Evolutionary conservation across 345 rosid genomes (phyloP).

Genomic region (Citrus medica): DNA sequence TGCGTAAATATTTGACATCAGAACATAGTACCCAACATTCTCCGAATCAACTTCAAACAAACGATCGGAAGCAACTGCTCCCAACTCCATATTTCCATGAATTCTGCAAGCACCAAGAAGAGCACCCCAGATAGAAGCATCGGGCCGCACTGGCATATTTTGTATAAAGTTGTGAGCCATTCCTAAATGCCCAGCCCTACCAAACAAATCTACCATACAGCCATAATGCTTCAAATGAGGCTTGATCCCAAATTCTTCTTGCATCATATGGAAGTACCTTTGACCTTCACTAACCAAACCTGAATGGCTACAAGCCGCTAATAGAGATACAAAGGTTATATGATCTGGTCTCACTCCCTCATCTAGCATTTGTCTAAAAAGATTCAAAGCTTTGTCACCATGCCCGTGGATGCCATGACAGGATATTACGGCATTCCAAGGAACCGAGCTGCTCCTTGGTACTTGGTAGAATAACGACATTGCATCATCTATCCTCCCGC

Average conservation of each 20-base stretch:
- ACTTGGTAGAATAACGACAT: conserved; percentile 39
- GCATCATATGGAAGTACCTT: conserved; percentile 50
- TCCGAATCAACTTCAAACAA: conserved; percentile 48
- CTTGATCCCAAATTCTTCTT: conserved; percentile 33
- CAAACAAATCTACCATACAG: conserved; percentile 65
- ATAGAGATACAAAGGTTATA: conserved; percentile 49
- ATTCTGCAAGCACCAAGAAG: conserved; percentile 53
- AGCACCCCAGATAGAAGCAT: conserved; percentile 62
- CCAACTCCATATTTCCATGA: conserved; percentile 48
- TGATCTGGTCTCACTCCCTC: conserved; percentile 54
- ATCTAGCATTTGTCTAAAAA: conserved; percentile 47
- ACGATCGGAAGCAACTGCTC: conserved; percentile 41
- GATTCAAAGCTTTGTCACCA: conserved; percentile 41
- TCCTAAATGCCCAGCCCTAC: conserved; percentile 51
- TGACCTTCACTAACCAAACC: conserved; percentile 51
- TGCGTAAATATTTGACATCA: conserved; percentile 57
- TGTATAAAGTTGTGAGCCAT: conserved; percentile 40
- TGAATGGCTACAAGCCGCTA: conserved; percentile 66
- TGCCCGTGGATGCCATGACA: conserved; percentile 52
- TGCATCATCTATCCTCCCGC: conserved; percentile 52
- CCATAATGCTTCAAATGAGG: conserved; percentile 59
- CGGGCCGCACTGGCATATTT: conserved; percentile 48
- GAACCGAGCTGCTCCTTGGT: conserved; percentile 39
- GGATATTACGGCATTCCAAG: conserved; percentile 62
- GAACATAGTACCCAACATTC: conserved; percentile 58